Conservation (phyloP, 2,329 filamentous ascomycete genomes). For the Microcera coccophila region DNA sequence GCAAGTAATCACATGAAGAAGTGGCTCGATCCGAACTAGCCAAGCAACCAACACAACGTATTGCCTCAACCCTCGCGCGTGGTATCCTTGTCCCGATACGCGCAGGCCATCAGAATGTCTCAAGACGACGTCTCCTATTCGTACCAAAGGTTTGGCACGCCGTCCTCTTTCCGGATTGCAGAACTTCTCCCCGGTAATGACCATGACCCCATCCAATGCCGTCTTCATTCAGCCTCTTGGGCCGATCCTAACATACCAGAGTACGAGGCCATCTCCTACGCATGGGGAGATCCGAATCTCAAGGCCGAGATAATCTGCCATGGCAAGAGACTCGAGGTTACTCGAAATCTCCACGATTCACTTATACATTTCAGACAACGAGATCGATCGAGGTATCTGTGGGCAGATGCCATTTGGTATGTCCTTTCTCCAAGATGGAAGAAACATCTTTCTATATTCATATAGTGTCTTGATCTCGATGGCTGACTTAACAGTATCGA, state of each 20-base stretch:
- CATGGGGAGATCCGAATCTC: constrained; percentile 1
- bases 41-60: too few relatives aligned
- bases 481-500: constrained; percentile 2
- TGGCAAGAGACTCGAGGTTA: constrained; percentile 2
- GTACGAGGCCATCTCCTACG: constrained; percentile 5
- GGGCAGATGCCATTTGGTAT: constrained; percentile 4
- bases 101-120: too few relatives aligned
- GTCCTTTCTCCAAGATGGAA: neutral
- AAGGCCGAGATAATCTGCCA: constrained; percentile 1
- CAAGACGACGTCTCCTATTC: neutral
- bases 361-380: constrained; percentile 2
- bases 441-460: neutral
- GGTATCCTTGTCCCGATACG: too few relatives aligned
- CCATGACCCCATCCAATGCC: constrained; percentile 2
- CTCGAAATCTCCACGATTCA: constrained; percentile 3
- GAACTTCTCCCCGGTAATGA: constrained; percentile 5
- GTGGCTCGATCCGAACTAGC: too few relatives aligned
- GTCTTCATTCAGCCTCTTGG: constrained; percentile 2
- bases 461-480: neutral
- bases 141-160: neutral
- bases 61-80: too few relatives aligned
- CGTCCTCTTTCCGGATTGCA: constrained; percentile 2
- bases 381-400: constrained; percentile 3
- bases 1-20: too few relatives aligned
- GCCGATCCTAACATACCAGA: neutral